These are phyloP conservation scores for Begonia loranthoides DNA, from an alignment of 306 rosid genomes.

Conservation along the genomic window DNA sequence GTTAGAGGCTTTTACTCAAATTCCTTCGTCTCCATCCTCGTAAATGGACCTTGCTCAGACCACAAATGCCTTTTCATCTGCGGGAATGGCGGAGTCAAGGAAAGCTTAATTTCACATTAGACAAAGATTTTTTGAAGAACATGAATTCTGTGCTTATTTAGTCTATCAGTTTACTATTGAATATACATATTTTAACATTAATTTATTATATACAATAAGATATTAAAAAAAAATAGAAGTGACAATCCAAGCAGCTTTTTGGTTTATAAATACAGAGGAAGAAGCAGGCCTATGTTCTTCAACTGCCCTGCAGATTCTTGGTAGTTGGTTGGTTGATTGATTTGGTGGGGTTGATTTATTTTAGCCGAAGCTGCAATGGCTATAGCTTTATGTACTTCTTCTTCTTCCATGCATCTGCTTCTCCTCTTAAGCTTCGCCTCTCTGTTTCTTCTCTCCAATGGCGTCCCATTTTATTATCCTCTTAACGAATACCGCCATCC, in stretches of 20 bases:
- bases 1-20: background rate
- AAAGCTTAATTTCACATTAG: slow-evolving; percentile 7
- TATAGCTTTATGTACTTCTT: slow-evolving; percentile 5
- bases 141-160: slow-evolving; percentile 2
- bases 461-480: slow-evolving; percentile 20
- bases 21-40: background rate
- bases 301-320: slow-evolving; percentile 9
- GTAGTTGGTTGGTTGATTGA: background rate
- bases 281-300: background rate
- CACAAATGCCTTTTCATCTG: background rate
- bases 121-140: slow-evolving; percentile 11
- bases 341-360: slow-evolving; percentile 2
- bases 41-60: background rate
- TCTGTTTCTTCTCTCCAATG: slow-evolving; percentile 21
- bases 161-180: no score
- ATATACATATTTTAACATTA: no score
- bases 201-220: slow-evolving; percentile 16
- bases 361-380: background rate
- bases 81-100: background rate
- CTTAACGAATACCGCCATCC: slow-evolving; percentile 20
- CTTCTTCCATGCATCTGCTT: slow-evolving; percentile 8
- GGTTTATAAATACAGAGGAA: slow-evolving; percentile 30
- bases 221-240: slow-evolving; percentile 19
- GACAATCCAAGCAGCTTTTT: slow-evolving; percentile 20
- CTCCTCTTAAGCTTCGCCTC: slow-evolving; percentile 18